Base-by-base conservation (phyloP, 768 basidiomycete genomes). In the Tricholoma saponaceum region DNA sequence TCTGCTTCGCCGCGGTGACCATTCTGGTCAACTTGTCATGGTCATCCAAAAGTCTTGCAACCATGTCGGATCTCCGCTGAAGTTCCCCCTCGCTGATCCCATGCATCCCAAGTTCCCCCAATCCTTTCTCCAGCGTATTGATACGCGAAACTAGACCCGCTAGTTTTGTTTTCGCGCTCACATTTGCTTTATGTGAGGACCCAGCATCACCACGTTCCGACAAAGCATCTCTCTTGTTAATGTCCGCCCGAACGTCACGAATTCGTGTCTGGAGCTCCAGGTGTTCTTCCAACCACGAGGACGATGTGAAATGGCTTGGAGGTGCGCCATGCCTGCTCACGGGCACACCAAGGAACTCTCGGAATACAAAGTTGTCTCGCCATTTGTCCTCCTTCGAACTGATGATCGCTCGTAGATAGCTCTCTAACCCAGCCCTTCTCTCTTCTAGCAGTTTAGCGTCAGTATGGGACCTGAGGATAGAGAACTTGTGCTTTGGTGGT, bases 1-100 rank as follows among this genome's bases (percentile, higher is more conserved):
- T 76, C 64, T 83, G 83, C 58, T 82, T 82, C 28, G 83, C 87
- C 47, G 90, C 83, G 32, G 90, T 89, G 41, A 93, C 87, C 79
- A 96, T 91, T 78, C 84, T 85, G 37, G 84, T 83, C 57, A 97
- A 76, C 75, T 89, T 91, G 76, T 90, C 90, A 75, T 91, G 89
- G 69, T 98, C 95, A 68, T 95, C 93, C 72, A 90, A 89, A 63
- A 98, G 75, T 58, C 88, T 79, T 55, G 87, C 89, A 52, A 95
- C 85, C 86, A 97, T 87, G 66, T 95, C 95, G 59, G 87, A 87
- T 60, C 96, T 79, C 56, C 96, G 77, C 72, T 89, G 87, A 65
- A 93, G 76, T 78, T 98, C 96, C n/a, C 96, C 96, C 70, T 93
- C 86, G 62, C 84, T 87, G 81, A 98, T 82, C 35, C 90, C 92